phyloP scores from a whole-genome alignment of 768 basidiomycete genomes.

The Gautieria morchelliformis region DNA sequence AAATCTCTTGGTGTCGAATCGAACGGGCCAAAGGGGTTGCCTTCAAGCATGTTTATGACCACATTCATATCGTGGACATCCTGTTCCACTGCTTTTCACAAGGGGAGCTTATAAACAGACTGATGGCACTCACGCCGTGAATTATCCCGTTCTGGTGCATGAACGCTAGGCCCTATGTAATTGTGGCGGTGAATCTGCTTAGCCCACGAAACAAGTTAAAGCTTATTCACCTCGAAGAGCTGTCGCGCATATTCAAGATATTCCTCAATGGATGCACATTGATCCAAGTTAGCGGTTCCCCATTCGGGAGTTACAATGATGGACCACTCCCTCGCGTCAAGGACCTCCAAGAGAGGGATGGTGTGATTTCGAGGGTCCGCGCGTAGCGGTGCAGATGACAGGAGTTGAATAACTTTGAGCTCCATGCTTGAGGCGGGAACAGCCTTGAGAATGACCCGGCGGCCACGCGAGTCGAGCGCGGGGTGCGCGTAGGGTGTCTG shows the following conservation, averaged over 20 bases:
- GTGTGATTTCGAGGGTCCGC: neutral
- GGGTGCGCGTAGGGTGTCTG: no score
- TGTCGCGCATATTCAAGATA: neutral
- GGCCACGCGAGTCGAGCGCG: neutral
- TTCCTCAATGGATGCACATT: neutral
- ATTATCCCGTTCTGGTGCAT: neutral
- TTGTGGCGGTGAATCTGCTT: neutral
- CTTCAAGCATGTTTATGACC: neutral
- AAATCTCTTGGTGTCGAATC: neutral
- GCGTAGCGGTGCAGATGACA: neutral
- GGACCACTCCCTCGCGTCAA: neutral
- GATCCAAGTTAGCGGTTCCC: neutral
- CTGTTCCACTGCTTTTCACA: neutral
- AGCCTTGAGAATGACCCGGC: neutral
- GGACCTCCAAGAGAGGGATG: neutral
- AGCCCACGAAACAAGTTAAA: neutral
- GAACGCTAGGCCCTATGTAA: neutral
- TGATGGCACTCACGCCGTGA: neutral
- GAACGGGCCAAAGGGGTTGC: neutral
- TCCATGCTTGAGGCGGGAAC: neutral
- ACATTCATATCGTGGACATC: neutral
- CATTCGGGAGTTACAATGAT: neutral
- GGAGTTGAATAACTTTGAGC: neutral
- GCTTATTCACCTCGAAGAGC: neutral
- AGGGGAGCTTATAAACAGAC: neutral